These are phyloP conservation scores for Tetradesmus obliquus DNA, from an alignment of 139 green algal species.

Conservation along the genomic window DNA sequence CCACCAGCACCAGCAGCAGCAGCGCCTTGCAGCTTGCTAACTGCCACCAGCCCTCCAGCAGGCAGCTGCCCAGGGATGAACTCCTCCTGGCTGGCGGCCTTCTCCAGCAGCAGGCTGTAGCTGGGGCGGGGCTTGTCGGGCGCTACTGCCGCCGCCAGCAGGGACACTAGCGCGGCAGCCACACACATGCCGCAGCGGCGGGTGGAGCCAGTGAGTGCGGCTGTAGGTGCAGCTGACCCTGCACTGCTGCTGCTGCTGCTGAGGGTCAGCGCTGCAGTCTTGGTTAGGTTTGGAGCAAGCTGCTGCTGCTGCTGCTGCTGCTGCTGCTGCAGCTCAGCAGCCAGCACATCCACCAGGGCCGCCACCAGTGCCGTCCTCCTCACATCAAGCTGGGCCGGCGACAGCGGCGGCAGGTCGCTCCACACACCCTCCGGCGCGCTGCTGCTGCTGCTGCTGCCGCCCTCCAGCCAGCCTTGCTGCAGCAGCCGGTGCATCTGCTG, in stretches of 20 bases:
- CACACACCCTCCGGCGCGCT: not conserved
- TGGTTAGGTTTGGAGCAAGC: not conserved
- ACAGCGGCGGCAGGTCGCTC: not conserved
- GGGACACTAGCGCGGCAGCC: not conserved
- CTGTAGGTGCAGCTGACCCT: not conserved
- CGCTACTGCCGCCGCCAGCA: slow-evolving; percentile 1
- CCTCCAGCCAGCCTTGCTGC: slow-evolving; percentile 28
- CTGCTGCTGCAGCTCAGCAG: not conserved
- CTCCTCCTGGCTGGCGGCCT: slow-evolving; percentile 77
- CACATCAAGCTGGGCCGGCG: not conserved
- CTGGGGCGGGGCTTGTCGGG: not conserved
- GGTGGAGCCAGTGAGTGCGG: not conserved
- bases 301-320: slow-evolving; percentile 10
- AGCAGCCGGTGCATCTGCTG: slow-evolving; percentile 22
- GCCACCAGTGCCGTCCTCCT: not conserved
- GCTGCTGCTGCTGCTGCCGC: slow-evolving; percentile 18
- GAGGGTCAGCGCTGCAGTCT: too few relatives aligned
- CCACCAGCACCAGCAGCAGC: not conserved
- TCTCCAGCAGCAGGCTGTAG: slow-evolving; percentile 66
- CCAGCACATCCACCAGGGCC: not conserved
- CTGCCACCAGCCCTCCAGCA: slow-evolving; percentile 2
- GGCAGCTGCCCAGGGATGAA: slow-evolving; percentile 63
- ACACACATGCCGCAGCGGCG: not conserved
- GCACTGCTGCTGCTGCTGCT: not conserved
- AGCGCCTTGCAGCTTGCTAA: not conserved